Evolutionary conservation across 768 basidiomycete genomes (phyloP), one percentile per base, ranked within the genome.

Genomic region (Suillus sp.): DNA sequence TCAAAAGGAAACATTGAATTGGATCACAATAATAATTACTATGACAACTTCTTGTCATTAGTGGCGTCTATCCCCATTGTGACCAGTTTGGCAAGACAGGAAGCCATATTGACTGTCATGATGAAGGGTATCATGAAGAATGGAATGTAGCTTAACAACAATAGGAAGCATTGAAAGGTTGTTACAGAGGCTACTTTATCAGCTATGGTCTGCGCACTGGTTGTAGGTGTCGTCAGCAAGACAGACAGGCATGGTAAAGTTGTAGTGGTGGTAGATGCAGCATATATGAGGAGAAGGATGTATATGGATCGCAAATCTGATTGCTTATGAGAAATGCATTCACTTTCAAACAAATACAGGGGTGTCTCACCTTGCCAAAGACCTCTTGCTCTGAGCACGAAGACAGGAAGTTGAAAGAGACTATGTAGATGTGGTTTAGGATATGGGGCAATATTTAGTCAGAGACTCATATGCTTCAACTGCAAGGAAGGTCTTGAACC

Each of bases 191-290:
- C 68, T 3, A 79, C 63, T 1, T 72, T 70, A 4, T 72, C 61
- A 37, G 72, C 71, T 18, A 73, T 63, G 1, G 78, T 75, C 30
- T 72, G 68, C 1, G 65, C 58, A n/a, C 74, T 75, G 38, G 81
- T 76, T 30, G 78, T 68, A 0, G 86, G 86, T 2, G 83, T 82
- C 22, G 80, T 74, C n/a, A 92, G 72, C 38, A 94, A 72, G 35
- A 84, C 78, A 14, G 80, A 74, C 55, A 95, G 72, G 70, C 90
- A 92, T 0, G 93, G 86, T 38, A 92, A 74, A 16, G 89, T 88
- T 0, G 93, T 93, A 0, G 92, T 95, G 0, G 84, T 80, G 3
- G 92, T 89, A 0, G 90, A 92, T 0, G 91, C 89, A 34, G 82
- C 91, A 74, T 95, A 95, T 34, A 88, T 72, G 10, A 90, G 78